These are phyloP conservation scores for Gracilaria gracilis DNA, from an alignment of 23 red algal species.

Conservation along the genomic window DNA sequence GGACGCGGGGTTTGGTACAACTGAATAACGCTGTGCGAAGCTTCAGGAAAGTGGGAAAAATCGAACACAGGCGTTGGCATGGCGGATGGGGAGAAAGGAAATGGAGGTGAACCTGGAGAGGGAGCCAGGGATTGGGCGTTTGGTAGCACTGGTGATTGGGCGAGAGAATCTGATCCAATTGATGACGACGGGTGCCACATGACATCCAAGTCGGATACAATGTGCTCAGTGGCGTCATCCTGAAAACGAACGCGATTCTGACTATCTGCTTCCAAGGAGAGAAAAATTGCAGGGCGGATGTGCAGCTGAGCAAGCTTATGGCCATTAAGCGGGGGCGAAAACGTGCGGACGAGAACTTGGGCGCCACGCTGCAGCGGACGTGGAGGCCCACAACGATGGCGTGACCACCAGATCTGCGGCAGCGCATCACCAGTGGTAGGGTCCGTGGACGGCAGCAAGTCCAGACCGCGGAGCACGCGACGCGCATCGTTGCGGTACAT, in stretches of 20 bases:
- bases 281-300: constrained; percentile 38
- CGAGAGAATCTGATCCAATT: background rate
- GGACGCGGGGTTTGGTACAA: constrained; percentile 24
- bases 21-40: constrained; percentile 20
- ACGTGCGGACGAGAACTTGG: constrained; percentile 44
- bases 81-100: constrained; percentile 31
- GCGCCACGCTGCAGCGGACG: constrained; percentile 14
- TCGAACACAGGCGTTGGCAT: constrained; percentile 36
- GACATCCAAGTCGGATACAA: constrained; percentile 66
- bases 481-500: constrained; percentile 70
- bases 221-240: constrained; percentile 24
- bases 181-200: constrained; percentile 38
- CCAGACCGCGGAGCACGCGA: constrained; percentile 34
- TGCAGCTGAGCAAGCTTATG: background rate
- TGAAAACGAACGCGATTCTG: constrained; percentile 36
- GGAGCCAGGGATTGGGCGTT: background rate
- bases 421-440: constrained; percentile 32
- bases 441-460: constrained; percentile 45
- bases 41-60: constrained; percentile 21
- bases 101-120: constrained; percentile 17
- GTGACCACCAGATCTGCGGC: constrained; percentile 61
- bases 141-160: constrained; percentile 10
- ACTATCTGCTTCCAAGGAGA: constrained; percentile 37
- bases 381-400: constrained; percentile 52
- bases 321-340: background rate